Base-by-base conservation (phyloP, 306 rosid species). In the Arachis hypogaea region DNA sequence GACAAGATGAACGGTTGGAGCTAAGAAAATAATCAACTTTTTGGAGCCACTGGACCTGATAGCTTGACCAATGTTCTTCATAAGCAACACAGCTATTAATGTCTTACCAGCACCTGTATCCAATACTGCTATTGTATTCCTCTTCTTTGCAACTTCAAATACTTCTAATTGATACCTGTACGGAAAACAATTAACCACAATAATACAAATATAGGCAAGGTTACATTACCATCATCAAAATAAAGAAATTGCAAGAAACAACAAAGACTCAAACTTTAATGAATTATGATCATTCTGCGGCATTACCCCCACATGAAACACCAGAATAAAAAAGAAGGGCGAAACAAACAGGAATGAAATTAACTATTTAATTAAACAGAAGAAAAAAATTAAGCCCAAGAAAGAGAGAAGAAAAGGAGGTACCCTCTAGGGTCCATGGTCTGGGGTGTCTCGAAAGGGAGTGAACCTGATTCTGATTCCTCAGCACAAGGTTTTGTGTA, bases 1-100 rank as follows among this genome's bases (percentile, higher is more conserved):
- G 72, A 93, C 94, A 63, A 91, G 92, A 84, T 89, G 94, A 72
- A 93, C 96, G 1, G 97, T 91, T 8, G 98, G 97, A 80, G 96
- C 96, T 77, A 93, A 82, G 86, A 93, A 91, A 47, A 93, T 29
- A 57, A 89, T 83, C 59, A 75, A 65, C 69, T 82, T 88, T 29
- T 78, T 83, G 6, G 22, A 29, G 12, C 77, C 86, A 69, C 77
- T 63, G 5, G 86, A 74, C 79, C 82, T 89, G 66, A 82, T 65
- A 38, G 78, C 72, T 71, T 69, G 81, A 65, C 79, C 90, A 78
- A 84, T 59, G 40, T 81, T 82, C 16, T 79, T 84, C 7, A 93
- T 86, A 30, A 93, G 92, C 97, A 93, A 84, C 9, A 89, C 90
- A 52, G 94, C 96, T 36, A 93, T 85, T 88, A 93, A 76, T 4